Conservation (phyloP, 1,139 yeast genomes). For the Saccharomyces hybrid region DNA sequence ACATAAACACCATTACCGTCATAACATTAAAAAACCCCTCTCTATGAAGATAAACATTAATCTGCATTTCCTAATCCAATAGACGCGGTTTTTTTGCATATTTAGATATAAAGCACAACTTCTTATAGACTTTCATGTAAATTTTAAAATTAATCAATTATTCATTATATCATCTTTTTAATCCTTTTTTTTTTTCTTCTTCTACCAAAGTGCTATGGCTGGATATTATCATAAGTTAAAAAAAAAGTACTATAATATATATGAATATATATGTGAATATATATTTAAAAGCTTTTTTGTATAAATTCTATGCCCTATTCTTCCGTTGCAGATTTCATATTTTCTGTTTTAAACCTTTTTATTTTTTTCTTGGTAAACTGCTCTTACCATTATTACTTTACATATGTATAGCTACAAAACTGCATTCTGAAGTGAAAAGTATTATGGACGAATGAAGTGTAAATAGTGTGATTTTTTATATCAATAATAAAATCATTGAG, state of each 20-base stretch:
- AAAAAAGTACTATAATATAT: too few species aligned
- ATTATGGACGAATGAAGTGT: not conserved
- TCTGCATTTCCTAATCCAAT: not conserved
- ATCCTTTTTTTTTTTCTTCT: too few species aligned
- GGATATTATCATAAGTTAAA: too few species aligned
- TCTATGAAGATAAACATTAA: not conserved
- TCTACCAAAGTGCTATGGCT: too few species aligned
- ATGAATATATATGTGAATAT: too few species aligned
- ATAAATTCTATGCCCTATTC: too few species aligned
- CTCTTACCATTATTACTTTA: not conserved
- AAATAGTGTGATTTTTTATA: slow-evolving; percentile 1
- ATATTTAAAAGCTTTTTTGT: too few species aligned
- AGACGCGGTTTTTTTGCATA: too few species aligned
- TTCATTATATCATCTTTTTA: not conserved
- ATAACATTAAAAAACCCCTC: not conserved
- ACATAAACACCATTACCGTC: slow-evolving; percentile 1
- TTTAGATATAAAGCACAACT: not conserved
- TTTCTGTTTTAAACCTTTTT: too few species aligned
- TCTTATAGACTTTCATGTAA: not conserved
- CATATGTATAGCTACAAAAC: not conserved
- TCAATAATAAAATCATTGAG: slow-evolving; percentile 40
- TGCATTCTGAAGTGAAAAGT: slow-evolving; percentile 1
- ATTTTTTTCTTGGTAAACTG: not conserved
- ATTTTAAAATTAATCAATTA: not conserved
- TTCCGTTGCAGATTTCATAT: too few species aligned